Base-by-base conservation (phyloP, 495 filamentous ascomycete species). In the Tirmania nivea region DNA sequence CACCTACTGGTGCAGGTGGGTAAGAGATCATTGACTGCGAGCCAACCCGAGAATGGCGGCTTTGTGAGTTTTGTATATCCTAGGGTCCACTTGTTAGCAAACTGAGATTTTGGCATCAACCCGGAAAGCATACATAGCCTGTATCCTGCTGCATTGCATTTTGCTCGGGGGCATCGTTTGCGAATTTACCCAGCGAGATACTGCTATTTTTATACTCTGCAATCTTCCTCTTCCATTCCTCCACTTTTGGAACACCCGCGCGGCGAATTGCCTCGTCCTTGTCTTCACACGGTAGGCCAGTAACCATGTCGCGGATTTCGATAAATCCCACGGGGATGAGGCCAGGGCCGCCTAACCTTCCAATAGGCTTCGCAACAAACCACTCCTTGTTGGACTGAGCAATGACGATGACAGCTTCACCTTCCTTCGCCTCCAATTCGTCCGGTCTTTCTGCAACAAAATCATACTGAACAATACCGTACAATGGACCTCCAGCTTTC, bases 191-290 rank as follows among this genome's bases (percentile, higher is more conserved):
- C 34, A 97, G 72, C 5, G 85, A 84, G 64, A 96, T 96, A 67
- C 89, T 95, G 67, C 86, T 94, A 65, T 96, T 94, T 73, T 97
- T 97, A 70, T 96, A 97, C 50, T 95, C 88, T 20, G 86, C 87
- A 10, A 90, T 90, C 86, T 95, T 94, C 70, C 92, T 93, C 75
- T 97, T 96, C 90, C 90, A 97, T 61, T 96, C 92, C 65, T 97
- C 90, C 11, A 97, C 92, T 64, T 82, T 83, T n/a, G 92, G 90
- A 45, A 97, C 86, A 9, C 90, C 90, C 42, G 92, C 90, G 60
- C 79, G 76, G 56, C 77, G 78, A 52, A 97, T 85, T 8, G 92
- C 88, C 10, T 88, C 89, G 35, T 84, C 74, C 5, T 87, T 75
- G 67, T 96, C 88, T 9, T 76, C 65, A 0, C 95, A 86, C 3